Conservation (phyloP, 306 rosid species). For the Quercus dentata region DNA sequence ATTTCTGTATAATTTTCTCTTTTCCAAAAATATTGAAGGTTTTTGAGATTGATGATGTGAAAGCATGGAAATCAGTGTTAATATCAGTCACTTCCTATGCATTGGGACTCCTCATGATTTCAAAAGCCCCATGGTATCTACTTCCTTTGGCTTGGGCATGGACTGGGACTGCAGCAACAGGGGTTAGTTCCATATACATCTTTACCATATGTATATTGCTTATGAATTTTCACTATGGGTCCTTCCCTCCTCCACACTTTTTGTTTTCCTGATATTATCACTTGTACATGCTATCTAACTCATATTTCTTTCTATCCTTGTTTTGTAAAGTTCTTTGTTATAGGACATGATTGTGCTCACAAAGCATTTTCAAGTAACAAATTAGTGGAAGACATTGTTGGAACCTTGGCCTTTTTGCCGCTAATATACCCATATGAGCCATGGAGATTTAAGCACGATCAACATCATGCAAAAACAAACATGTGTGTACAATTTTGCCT, state of each 20-base stretch:
- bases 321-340: slow-evolving; percentile 73
- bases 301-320: slow-evolving; percentile 13
- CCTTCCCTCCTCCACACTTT: not conserved
- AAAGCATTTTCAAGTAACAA: slow-evolving; percentile 92
- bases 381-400: slow-evolving; percentile 91
- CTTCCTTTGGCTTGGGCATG: slow-evolving; percentile 99
- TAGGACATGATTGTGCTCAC: slow-evolving; percentile 99
- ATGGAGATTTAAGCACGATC: slow-evolving; percentile 97
- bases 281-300: slow-evolving; percentile 18
- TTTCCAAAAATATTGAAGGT: slow-evolving; percentile 44
- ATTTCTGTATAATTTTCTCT: slow-evolving; percentile 2
- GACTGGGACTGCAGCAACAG: slow-evolving; percentile 96
- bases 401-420: slow-evolving; percentile 92
- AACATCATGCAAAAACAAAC: slow-evolving; percentile 97
- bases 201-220: slow-evolving; percentile 11
- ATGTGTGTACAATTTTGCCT: slow-evolving; percentile 50
- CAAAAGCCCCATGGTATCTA: slow-evolving; percentile 94
- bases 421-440: slow-evolving; percentile 94
- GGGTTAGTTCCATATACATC: slow-evolving; percentile 61
- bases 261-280: not conserved
- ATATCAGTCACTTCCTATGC: slow-evolving; percentile 83
- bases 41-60: slow-evolving; percentile 75
- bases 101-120: slow-evolving; percentile 73
- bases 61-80: slow-evolving; percentile 83
- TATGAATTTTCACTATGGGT: not conserved